Evolutionary conservation across 2,329 filamentous ascomycete genomes (phyloP).

Genomic region (Polytolypa hystricis): DNA sequence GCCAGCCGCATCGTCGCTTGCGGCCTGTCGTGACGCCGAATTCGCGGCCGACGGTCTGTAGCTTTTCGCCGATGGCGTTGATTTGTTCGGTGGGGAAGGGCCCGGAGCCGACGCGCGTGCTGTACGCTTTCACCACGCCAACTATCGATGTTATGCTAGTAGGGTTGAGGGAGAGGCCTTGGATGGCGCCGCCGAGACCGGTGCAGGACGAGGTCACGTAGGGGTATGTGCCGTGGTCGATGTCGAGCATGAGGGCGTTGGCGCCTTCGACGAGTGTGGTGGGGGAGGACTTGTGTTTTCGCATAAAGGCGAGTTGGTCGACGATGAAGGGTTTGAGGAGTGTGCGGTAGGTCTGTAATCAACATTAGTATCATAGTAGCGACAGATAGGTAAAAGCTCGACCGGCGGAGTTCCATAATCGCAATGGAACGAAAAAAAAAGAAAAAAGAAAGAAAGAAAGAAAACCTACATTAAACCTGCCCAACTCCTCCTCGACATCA

Average conservation of each 20-base stretch:
- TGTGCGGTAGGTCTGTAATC: constrained; percentile 25
- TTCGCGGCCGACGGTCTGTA: constrained; percentile 46
- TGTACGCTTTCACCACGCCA: constrained; percentile 56
- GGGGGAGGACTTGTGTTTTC: constrained; percentile 42
- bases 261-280: constrained; percentile 53
- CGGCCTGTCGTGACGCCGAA: constrained; percentile 49
- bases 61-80: constrained; percentile 45
- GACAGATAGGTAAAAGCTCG: neutral
- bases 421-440: constrained; percentile 1
- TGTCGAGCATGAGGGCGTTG: constrained; percentile 53
- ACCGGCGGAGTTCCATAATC: no score
- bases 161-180: constrained; percentile 48
- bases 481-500: constrained; percentile 49
- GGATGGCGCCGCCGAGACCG: constrained; percentile 41
- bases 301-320: constrained; percentile 41
- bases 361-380: constrained; percentile 1
- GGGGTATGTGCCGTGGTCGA: constrained; percentile 43
- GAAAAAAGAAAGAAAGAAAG: neutral
- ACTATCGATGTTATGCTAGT: constrained; percentile 47
- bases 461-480: constrained; percentile 40
- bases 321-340: constrained; percentile 28
- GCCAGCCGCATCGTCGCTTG: constrained; percentile 52
- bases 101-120: constrained; percentile 47
- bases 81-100: constrained; percentile 54
- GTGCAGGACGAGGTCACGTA: constrained; percentile 39